phyloP scores from a whole-genome alignment of 768 basidiomycete genomes.

The Lyophyllum shimeji region DNA sequence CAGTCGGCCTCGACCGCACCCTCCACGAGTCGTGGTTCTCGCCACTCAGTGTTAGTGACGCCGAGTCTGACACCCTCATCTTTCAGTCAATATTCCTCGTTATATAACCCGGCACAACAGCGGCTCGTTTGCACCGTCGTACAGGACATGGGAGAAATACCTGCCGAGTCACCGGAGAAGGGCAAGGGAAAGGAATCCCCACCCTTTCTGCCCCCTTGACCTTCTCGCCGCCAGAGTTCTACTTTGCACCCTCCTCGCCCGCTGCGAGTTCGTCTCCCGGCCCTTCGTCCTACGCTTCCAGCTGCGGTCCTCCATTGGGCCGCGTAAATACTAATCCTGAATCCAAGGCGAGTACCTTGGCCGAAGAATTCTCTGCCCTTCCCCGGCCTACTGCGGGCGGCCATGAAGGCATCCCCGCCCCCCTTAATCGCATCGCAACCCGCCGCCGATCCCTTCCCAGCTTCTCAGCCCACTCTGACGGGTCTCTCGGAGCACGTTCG shows the following conservation, averaged over 20 bases:
- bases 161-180: constrained; percentile 29
- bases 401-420: constrained; percentile 20
- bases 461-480: constrained; percentile 44
- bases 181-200: constrained; percentile 65
- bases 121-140: constrained; percentile 17
- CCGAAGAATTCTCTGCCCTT: constrained; percentile 11
- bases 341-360: constrained; percentile 3
- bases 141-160: background rate
- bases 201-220: constrained; percentile 66
- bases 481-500: constrained; percentile 42
- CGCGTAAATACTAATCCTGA: constrained; percentile 10
- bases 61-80: constrained; percentile 25
- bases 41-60: constrained; percentile 25
- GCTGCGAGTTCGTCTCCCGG: constrained; percentile 31
- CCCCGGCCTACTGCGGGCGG: constrained; percentile 15
- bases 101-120: constrained; percentile 8
- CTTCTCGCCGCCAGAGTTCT: constrained; percentile 56
- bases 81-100: constrained; percentile 11
- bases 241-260: constrained; percentile 40
- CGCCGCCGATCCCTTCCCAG: constrained; percentile 59
- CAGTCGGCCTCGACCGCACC: constrained; percentile 17
- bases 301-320: constrained; percentile 5
- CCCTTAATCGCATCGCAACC: constrained; percentile 35
- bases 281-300: constrained; percentile 38
- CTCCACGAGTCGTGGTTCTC: constrained; percentile 23